Conservation (phyloP, 1,284 basidiomycete species). For the Chondrostereum purpureum region DNA sequence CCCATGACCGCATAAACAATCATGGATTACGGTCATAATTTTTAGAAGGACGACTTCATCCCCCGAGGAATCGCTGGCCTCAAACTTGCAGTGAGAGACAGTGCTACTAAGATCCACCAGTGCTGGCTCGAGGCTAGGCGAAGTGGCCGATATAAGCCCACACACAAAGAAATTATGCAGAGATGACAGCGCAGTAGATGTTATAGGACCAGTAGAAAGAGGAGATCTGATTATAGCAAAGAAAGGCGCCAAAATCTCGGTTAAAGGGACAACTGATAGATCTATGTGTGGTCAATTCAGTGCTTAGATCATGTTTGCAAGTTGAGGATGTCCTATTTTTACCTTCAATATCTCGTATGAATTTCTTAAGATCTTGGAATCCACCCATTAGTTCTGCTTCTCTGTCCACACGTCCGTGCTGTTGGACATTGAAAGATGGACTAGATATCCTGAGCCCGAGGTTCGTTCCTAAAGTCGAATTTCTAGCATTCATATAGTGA, state of each 20-base stretch:
- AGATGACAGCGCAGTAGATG: constrained; percentile 81
- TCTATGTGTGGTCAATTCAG: too few relatives aligned
- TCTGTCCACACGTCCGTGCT: constrained; percentile 40
- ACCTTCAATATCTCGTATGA: constrained; percentile 73
- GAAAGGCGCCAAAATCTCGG: constrained; percentile 79
- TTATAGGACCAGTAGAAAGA: constrained; percentile 90
- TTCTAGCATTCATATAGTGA: constrained; percentile 51
- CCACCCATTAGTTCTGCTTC: constrained; percentile 84
- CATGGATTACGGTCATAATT: constrained; percentile 87
- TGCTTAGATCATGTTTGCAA: too few relatives aligned
- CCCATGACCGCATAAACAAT: constrained; percentile 62
- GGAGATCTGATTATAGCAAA: constrained; percentile 90
- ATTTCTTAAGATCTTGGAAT: constrained; percentile 82
- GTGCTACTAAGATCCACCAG: constrained; percentile 85
- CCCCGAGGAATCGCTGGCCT: constrained; percentile 90
- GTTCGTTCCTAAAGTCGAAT: constrained; percentile 63
- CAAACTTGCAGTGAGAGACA: constrained; percentile 95
- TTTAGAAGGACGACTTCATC: constrained; percentile 94
- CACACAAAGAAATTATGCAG: constrained; percentile 85
- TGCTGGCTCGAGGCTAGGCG: constrained; percentile 50
- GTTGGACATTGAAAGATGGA: constrained; percentile 31
- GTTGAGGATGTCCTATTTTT: too few relatives aligned
- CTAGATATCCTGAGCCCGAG: constrained; percentile 63
- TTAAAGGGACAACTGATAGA: constrained; percentile 46
- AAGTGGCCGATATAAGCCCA: constrained; percentile 58